phyloP scores from a whole-genome alignment of 768 basidiomycete species.

The Filobasidium floriforme region DNA sequence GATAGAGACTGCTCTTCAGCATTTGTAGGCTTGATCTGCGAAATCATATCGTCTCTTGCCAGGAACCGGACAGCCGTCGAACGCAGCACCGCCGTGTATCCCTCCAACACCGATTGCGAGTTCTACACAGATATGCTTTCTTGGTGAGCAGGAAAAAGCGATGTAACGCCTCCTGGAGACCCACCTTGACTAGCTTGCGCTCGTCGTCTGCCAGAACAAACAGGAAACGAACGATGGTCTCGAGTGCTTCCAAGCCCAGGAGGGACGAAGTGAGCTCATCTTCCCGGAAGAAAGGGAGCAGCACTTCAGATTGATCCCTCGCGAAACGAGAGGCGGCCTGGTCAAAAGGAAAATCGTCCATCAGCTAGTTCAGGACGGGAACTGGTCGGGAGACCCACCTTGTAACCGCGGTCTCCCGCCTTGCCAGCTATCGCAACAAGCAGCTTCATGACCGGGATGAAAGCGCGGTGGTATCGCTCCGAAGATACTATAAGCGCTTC shows the following conservation, averaged over 20 bases:
- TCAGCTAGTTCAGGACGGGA: background rate
- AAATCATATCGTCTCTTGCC: background rate
- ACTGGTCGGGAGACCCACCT: background rate
- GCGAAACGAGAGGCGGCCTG: conserved; percentile 1
- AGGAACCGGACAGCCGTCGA: background rate
- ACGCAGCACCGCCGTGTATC: background rate
- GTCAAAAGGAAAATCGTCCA: background rate
- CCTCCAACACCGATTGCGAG: background rate
- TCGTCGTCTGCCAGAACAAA: conserved; percentile 3
- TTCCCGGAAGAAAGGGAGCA: conserved; percentile 2
- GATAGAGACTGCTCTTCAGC: background rate
- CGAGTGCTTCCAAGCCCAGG: background rate
- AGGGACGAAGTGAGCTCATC: background rate
- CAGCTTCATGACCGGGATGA: conserved; percentile 6
- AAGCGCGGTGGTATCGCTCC: conserved; percentile 1
- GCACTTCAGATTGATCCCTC: background rate
- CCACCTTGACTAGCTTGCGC: conserved; percentile 5
- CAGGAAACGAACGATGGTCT: background rate
- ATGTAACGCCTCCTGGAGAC: background rate
- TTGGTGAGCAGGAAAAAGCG: background rate
- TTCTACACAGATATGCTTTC: background rate
- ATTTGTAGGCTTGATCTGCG: background rate
- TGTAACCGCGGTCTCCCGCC: conserved; percentile 4
- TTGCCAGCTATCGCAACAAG: background rate
- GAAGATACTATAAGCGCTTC: background rate